These are phyloP conservation scores for Trifolium repens DNA, from an alignment of 306 rosid species.

Conservation along the genomic window DNA sequence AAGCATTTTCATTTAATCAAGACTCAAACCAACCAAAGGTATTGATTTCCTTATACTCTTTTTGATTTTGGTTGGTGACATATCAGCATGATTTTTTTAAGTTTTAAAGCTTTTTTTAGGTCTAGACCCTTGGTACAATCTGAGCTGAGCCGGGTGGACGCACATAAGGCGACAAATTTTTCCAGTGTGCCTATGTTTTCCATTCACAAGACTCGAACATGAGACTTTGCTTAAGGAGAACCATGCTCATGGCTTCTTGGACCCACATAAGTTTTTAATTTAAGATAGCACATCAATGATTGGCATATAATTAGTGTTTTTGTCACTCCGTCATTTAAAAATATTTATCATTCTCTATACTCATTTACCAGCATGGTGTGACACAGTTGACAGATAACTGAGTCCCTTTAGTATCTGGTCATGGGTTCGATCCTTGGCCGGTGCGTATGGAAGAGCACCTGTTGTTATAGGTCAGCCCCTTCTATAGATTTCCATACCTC, in stretches of 20 bases:
- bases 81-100: neutral
- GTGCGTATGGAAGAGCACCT: neutral
- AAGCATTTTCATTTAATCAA: conserved; percentile 48
- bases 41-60: conserved; percentile 25
- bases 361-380: neutral
- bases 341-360: neutral
- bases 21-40: conserved; percentile 64
- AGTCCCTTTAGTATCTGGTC: neutral
- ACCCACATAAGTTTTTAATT: neutral
- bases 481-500: neutral
- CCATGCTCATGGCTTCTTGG: neutral
- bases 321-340: neutral
- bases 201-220: neutral
- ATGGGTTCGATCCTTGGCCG: neutral
- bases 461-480: neutral
- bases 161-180: neutral
- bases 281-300: neutral
- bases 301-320: neutral
- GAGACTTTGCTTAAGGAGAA: neutral
- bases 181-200: conserved; percentile 8
- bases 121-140: neutral
- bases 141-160: neutral
- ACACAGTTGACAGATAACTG: neutral
- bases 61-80: conserved; percentile 18
- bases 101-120: neutral